A percentile compares a stretch with the other conserved stretches of the same genome.
These are phyloP conservation scores for Scleroderma citrinum DNA, from an alignment of 768 basidiomycete genomes.

Conservation along the genomic window DNA sequence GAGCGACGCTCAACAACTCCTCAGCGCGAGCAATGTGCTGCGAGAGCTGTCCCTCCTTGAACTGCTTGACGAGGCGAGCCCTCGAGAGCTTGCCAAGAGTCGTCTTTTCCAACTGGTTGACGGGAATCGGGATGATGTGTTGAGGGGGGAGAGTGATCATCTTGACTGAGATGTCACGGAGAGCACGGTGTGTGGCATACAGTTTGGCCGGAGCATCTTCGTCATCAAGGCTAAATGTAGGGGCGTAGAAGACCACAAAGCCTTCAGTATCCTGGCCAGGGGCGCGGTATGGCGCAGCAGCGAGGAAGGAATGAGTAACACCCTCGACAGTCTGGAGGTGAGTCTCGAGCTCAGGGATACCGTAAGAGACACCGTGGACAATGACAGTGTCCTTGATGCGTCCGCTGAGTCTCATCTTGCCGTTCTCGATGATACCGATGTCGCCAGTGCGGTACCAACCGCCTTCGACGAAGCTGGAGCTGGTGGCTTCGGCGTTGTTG, in stretches of 20 bases:
- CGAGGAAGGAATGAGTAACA: slow-evolving; percentile 22
- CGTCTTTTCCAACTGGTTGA: slow-evolving; percentile 34
- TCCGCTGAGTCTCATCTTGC: slow-evolving; percentile 32
- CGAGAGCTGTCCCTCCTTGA: slow-evolving; percentile 31
- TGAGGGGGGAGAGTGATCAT: slow-evolving; percentile 33
- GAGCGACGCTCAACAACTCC: slow-evolving; percentile 17
- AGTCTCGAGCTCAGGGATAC: slow-evolving; percentile 29
- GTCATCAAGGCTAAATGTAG: slow-evolving; percentile 17
- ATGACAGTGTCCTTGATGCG: slow-evolving; percentile 37
- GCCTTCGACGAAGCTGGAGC: slow-evolving; percentile 39
- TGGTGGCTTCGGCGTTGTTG: slow-evolving; percentile 43
- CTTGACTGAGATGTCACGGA: slow-evolving; percentile 25
- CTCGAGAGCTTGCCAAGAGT: slow-evolving; percentile 43
- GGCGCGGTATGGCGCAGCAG: slow-evolving; percentile 31
- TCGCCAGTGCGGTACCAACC: slow-evolving; percentile 63
- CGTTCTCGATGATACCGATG: slow-evolving; percentile 33
- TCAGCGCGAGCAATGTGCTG: slow-evolving; percentile 25
- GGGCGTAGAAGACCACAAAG: slow-evolving; percentile 32
- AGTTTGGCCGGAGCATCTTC: slow-evolving; percentile 22
- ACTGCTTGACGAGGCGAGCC: slow-evolving; percentile 31
- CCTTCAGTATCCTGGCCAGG: slow-evolving; percentile 32
- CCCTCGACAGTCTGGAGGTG: slow-evolving; percentile 31
- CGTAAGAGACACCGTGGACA: slow-evolving; percentile 36
- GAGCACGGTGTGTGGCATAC: slow-evolving; percentile 24
- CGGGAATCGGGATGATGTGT: slow-evolving; percentile 33